These are phyloP conservation scores for Glycine soja DNA, from an alignment of 306 rosid species.

Conservation along the genomic window DNA sequence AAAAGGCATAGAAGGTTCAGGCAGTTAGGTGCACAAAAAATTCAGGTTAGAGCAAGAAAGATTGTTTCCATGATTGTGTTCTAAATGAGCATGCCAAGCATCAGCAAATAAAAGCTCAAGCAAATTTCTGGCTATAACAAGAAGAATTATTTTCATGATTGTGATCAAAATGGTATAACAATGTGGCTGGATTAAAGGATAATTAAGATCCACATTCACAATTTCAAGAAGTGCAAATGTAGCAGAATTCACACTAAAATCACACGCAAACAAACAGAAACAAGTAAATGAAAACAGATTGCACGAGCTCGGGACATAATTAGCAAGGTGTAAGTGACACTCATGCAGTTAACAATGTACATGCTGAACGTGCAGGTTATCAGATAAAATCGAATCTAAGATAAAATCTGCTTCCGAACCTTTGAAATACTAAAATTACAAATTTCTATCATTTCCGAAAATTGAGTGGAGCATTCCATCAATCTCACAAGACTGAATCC, in stretches of 20 bases:
- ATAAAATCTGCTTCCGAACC: neutral
- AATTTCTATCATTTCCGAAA: neutral
- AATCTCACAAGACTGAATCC: conserved; percentile 14
- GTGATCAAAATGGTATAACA: conserved; percentile 7
- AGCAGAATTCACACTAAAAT: conserved; percentile 10
- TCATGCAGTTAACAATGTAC: too few relatives aligned
- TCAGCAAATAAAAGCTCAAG: conserved; percentile 30
- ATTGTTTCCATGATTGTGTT: conserved; percentile 12
- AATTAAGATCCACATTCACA: neutral
- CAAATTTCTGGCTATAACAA: conserved; percentile 19
- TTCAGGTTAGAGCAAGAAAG: conserved; percentile 11
- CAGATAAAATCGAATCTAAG: conserved; percentile 10
- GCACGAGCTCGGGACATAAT: neutral
- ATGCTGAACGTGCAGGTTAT: neutral
- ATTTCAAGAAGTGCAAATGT: neutral
- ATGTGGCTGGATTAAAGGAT: neutral
- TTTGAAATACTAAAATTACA: neutral
- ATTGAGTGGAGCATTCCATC: neutral
- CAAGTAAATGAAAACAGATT: neutral
- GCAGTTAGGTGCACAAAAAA: neutral
- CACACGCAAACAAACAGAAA: too few relatives aligned
- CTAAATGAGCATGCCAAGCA: neutral
- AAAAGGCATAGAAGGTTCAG: too few relatives aligned
- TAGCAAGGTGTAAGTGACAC: neutral
- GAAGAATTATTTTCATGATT: conserved; percentile 4